phyloP scores from a whole-genome alignment of 768 basidiomycete genomes.

The Xanthoconium purpureum region DNA sequence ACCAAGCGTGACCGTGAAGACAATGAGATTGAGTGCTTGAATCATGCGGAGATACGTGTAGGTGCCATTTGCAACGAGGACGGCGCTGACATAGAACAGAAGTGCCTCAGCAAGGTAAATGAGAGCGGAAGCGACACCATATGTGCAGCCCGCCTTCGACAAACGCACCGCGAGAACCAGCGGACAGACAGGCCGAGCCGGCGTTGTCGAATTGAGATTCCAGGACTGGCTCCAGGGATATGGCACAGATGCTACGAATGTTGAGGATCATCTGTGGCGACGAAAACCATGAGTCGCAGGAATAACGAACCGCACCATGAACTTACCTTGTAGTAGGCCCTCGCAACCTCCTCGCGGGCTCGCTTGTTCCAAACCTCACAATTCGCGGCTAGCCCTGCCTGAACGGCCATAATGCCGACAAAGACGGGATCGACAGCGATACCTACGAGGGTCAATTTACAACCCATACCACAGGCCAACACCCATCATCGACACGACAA shows the following conservation, averaged over 20 bases:
- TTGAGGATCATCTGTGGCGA: constrained; percentile 64
- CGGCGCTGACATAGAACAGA: constrained; percentile 86
- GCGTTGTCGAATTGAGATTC: constrained; percentile 64
- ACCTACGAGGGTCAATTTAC: constrained; percentile 92
- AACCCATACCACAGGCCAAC: constrained; percentile 78
- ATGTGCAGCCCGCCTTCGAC: constrained; percentile 82
- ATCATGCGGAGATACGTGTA: constrained; percentile 90
- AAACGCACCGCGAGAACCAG: constrained; percentile 80
- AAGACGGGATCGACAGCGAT: constrained; percentile 86
- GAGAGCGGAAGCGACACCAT: constrained; percentile 75
- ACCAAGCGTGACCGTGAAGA: constrained; percentile 91
- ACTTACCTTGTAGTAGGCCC: constrained; percentile 80
- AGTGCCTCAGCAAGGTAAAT: constrained; percentile 90
- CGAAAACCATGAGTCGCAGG: constrained; percentile 2
- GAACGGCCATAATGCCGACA: constrained; percentile 66
- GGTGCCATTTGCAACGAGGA: constrained; percentile 75
- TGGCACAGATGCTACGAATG: constrained; percentile 81
- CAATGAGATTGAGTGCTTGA: constrained; percentile 84
- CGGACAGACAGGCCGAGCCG: constrained; percentile 53
- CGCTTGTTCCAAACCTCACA: constrained; percentile 81
- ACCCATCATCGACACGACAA: constrained; percentile 76
- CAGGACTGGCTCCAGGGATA: constrained; percentile 79
- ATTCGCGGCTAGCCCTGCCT: constrained; percentile 66
- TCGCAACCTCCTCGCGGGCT: constrained; percentile 81
- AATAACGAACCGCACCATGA: not conserved